Evolutionary conservation across 73 alveolate genomes (phyloP).

Genomic region (Paraurostyla sp.): DNA sequence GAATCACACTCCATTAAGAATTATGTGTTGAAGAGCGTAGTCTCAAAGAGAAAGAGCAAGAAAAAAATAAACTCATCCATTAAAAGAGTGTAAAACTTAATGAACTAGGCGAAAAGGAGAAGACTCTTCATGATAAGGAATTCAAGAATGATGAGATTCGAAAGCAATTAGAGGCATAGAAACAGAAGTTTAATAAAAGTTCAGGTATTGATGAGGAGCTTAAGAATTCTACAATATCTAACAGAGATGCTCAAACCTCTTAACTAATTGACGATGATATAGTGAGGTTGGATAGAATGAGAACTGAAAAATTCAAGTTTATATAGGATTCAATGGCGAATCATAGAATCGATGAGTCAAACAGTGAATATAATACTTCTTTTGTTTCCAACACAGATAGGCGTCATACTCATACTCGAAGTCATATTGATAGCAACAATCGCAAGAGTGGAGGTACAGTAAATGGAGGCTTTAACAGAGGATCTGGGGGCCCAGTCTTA

Average conservation of each 20-base stretch:
- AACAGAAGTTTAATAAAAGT: constrained; percentile 1
- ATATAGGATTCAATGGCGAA: constrained; percentile 22
- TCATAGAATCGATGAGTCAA: constrained; percentile 37
- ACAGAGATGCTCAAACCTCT: background rate
- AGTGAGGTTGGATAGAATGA: constrained; percentile 7
- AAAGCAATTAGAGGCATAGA: background rate
- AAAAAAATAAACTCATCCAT: background rate
- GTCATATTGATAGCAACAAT: no score
- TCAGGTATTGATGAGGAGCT: background rate
- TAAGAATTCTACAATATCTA: background rate
- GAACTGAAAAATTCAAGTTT: constrained; percentile 16
- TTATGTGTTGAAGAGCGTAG: background rate
- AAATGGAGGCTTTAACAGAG: no score
- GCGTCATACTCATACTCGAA: no score
- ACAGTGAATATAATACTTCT: constrained; percentile 4
- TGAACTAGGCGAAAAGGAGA: constrained; percentile 31
- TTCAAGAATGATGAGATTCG: constrained; percentile 12
- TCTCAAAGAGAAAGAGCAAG: constrained; percentile 9
- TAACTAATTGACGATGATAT: background rate
- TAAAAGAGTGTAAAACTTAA: background rate
- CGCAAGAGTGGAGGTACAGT: no score
- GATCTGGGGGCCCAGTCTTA: no score
- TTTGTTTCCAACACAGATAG: no score
- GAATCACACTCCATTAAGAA: constrained; percentile 3
- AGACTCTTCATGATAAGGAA: constrained; percentile 3